Percentiles rank a stretch among this genome's conserved stretches.
Evolutionary conservation across 139 green algal species (phyloP).

Genomic region (Coccomyxa sp.): DNA sequence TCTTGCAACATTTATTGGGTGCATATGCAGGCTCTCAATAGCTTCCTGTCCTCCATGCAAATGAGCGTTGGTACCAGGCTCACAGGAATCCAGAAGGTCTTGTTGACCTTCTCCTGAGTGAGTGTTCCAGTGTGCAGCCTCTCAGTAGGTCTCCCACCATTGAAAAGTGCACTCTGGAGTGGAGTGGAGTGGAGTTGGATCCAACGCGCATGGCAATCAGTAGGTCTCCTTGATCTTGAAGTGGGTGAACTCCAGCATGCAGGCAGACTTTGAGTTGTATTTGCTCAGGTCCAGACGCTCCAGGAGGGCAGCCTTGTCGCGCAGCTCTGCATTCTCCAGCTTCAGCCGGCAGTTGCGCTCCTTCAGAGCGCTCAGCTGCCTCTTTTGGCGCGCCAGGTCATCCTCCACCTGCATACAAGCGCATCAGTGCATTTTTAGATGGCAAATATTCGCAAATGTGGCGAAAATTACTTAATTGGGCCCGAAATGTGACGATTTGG

Average conservation of each 20-base stretch:
- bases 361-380: slow-evolving; percentile 2
- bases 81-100: too few species aligned
- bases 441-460: too few species aligned
- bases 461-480: too few species aligned
- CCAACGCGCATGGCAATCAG: background rate
- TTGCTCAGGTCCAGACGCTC: slow-evolving; percentile 24
- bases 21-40: too few species aligned
- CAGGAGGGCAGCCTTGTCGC: slow-evolving; percentile 26
- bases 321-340: slow-evolving; percentile 10
- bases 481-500: slow-evolving; percentile 1
- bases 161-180: too few species aligned
- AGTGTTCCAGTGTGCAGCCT: too few species aligned
- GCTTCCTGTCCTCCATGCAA: too few species aligned
- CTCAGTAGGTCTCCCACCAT: too few species aligned
- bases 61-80: too few species aligned
- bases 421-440: background rate
- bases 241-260: slow-evolving; percentile 29
- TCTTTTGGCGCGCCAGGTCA: slow-evolving; percentile 22
- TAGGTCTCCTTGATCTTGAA: slow-evolving; percentile 30
- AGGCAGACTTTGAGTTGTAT: slow-evolving; percentile 28
- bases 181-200: too few species aligned
- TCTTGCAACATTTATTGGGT: too few species aligned
- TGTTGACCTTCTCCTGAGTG: too few species aligned
- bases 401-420: slow-evolving; percentile 16
- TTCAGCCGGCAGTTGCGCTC: slow-evolving; percentile 3